A percentile compares a stretch with the other conserved stretches of the same genome.
phyloP scores from a whole-genome alignment of 2,329 filamentous ascomycete species.

The Microdochium nivale region DNA sequence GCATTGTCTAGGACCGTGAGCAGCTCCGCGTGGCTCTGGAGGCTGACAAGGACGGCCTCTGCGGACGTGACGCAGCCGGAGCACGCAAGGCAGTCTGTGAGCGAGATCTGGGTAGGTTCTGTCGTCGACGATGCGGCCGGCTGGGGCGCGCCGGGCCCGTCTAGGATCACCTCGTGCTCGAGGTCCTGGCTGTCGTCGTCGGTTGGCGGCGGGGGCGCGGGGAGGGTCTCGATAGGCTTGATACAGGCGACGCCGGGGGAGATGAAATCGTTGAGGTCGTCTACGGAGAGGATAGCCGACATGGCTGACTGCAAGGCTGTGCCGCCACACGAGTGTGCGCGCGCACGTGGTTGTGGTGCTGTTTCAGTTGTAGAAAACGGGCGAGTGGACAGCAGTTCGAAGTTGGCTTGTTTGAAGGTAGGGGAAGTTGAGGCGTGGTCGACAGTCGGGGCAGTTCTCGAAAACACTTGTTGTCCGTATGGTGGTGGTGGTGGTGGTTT shows the following conservation, averaged over 20 bases:
- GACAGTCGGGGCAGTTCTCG: not conserved
- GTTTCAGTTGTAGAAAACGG: too few relatives aligned
- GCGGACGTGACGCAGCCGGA: constrained; percentile 96
- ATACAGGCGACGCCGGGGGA: constrained; percentile 96
- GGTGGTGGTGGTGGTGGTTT: not conserved
- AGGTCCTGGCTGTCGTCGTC: constrained; percentile 19
- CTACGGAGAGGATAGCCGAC: constrained; percentile 94
- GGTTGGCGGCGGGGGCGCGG: constrained; percentile 43
- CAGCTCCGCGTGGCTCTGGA: constrained; percentile 92
- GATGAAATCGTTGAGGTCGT: constrained; percentile 99
- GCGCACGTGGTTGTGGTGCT: too few relatives aligned
- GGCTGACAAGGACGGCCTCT: constrained; percentile 89
- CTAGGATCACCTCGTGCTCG: constrained; percentile 84
- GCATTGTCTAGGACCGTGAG: constrained; percentile 69
- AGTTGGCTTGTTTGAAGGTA: too few relatives aligned
- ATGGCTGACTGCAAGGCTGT: constrained; percentile 40
- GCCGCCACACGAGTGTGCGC: too few relatives aligned
- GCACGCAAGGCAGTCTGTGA: constrained; percentile 95
- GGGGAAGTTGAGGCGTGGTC: not conserved
- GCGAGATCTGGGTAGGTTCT: constrained; percentile 78
- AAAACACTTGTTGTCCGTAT: too few relatives aligned
- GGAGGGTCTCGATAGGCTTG: constrained; percentile 91
- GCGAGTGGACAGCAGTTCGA: too few relatives aligned
- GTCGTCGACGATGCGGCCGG: constrained; percentile 21
- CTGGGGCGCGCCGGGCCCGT: constrained; percentile 55